Conservation (phyloP, 2,329 filamentous ascomycete genomes). For the Colletotrichum paranaense region DNA sequence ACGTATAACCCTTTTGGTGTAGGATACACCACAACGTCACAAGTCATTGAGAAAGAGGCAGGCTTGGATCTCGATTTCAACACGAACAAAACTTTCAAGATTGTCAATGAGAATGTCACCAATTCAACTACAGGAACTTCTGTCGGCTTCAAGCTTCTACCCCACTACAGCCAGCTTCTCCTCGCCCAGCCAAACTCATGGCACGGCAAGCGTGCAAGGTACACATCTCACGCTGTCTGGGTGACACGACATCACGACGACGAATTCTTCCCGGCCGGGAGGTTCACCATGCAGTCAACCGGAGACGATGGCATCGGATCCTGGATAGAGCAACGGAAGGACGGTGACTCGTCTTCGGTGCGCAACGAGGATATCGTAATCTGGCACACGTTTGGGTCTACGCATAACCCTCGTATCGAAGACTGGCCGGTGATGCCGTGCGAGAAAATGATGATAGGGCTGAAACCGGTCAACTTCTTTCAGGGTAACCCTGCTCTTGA, state of each 20-base stretch:
- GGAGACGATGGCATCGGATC: conserved; percentile 52
- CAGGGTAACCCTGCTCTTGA: conserved; percentile 61
- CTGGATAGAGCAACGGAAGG: conserved; percentile 50
- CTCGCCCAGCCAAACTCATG: conserved; percentile 52
- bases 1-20: conserved; percentile 63
- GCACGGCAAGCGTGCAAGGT: conserved; percentile 54
- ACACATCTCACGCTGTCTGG: conserved; percentile 57
- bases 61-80: conserved; percentile 62
- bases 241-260: conserved; percentile 56
- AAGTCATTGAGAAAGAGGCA: conserved; percentile 53
- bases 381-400: conserved; percentile 70
- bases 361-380: conserved; percentile 64
- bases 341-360: conserved; percentile 53
- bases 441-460: conserved; percentile 62
- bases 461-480: conserved; percentile 68
- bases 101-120: conserved; percentile 55
- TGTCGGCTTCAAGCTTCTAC: conserved; percentile 58
- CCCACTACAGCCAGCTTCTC: conserved; percentile 58
- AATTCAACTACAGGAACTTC: conserved; percentile 57
- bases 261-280: conserved; percentile 55
- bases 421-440: conserved; percentile 78
- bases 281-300: conserved; percentile 59
- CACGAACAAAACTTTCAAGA: conserved; percentile 61
- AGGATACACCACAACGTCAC: conserved; percentile 55
- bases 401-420: conserved; percentile 73